Percentiles rank a stretch among this genome's conserved stretches.
phyloP scores from a whole-genome alignment of 2,329 filamentous ascomycete species.

The Fusarium temperatum region DNA sequence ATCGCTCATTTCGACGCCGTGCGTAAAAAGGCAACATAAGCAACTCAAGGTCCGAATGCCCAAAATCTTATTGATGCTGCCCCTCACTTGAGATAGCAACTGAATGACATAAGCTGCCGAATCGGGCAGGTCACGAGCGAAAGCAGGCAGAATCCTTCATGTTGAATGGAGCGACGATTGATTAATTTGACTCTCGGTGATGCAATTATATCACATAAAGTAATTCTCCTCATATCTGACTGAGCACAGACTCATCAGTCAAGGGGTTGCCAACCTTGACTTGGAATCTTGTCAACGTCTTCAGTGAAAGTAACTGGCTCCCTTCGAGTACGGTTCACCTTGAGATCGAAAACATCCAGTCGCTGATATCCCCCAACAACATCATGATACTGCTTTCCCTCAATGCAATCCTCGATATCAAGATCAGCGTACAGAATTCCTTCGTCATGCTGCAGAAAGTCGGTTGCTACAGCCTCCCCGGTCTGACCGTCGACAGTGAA shows the following conservation, averaged over 20 bases:
- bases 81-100: not conserved
- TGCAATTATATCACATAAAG: fast-evolving
- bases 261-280: not conserved
- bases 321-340: constrained; percentile 54
- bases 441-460: constrained; percentile 56
- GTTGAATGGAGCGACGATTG: not conserved
- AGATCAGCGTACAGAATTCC: constrained; percentile 62
- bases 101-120: not conserved
- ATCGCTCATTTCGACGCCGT: fast-evolving
- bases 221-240: fast-evolving
- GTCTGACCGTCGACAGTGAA: constrained; percentile 47
- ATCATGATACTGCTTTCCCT: constrained; percentile 67
- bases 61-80: not conserved
- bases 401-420: constrained; percentile 58
- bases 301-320: constrained; percentile 45
- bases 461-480: constrained; percentile 33
- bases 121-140: not conserved
- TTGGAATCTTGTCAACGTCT: fast-evolving
- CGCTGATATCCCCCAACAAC: constrained; percentile 65
- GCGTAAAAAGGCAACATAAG: fast-evolving
- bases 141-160: not conserved
- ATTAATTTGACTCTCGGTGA: not conserved
- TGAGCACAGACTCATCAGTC: not conserved
- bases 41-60: not conserved
- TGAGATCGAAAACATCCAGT: constrained; percentile 62